phyloP scores from a whole-genome alignment of 2,329 filamentous ascomycete genomes.

The Fusarium hainanense region DNA sequence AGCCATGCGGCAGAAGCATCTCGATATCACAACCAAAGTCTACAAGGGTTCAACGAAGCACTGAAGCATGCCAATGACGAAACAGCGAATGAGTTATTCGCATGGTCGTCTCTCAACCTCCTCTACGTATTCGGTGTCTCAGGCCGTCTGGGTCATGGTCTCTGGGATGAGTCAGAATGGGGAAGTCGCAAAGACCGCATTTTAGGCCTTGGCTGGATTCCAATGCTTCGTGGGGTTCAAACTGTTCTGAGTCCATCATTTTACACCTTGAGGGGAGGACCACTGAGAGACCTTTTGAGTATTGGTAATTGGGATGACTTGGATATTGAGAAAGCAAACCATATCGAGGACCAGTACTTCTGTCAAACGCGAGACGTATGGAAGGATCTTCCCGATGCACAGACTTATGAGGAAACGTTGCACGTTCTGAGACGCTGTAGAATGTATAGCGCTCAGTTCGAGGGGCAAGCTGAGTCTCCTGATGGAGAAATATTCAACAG shows the following conservation, averaged over 20 bases:
- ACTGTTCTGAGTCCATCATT: neutral
- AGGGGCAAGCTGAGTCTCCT: fast-evolving
- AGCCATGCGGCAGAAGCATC: neutral
- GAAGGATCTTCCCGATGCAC: neutral
- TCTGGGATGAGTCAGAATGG: slow-evolving; percentile 1
- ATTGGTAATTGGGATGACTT: neutral
- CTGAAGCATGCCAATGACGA: fast-evolving
- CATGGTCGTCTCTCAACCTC: slow-evolving; percentile 11
- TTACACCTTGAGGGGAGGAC: fast-evolving
- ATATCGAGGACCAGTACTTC: neutral
- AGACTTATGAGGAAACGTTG: neutral
- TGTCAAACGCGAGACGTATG: neutral
- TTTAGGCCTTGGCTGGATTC: neutral
- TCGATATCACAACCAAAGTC: neutral
- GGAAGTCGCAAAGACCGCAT: neutral
- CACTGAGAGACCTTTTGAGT: neutral
- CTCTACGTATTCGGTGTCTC: slow-evolving; percentile 1
- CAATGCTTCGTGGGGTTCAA: slow-evolving; percentile 3
- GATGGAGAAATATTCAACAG: neutral
- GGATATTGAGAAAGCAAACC: neutral
- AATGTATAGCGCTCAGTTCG: slow-evolving; percentile 11
- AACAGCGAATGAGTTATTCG: neutral
- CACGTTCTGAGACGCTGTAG: neutral
- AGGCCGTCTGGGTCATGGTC: neutral
- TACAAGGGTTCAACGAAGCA: neutral